Conservation (phyloP, 2,329 filamentous ascomycete species). For the Escovopsis weberi region DNA sequence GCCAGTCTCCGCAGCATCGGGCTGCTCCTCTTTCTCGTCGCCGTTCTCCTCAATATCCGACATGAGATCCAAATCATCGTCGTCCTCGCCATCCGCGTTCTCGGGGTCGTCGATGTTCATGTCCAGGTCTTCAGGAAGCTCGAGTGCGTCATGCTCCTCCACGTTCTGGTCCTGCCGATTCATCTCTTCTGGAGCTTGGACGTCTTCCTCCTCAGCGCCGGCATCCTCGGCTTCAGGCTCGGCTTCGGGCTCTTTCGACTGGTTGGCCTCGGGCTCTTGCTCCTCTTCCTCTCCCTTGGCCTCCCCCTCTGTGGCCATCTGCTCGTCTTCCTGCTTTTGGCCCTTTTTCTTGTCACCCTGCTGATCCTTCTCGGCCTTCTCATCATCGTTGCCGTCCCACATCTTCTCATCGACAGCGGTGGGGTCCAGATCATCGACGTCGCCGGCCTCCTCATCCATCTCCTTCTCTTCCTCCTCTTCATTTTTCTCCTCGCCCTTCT, state of each 20-base stretch:
- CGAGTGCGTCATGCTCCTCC: constrained; percentile 67
- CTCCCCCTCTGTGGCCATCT: constrained; percentile 44
- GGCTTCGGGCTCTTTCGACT: constrained; percentile 29
- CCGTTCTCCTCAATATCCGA: constrained; percentile 35
- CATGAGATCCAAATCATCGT: constrained; percentile 44
- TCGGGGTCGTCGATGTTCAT: constrained; percentile 61
- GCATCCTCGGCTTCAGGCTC: constrained; percentile 23
- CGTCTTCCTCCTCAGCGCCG: constrained; percentile 38
- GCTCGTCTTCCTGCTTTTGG: constrained; percentile 49
- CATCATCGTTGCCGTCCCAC: constrained; percentile 79
- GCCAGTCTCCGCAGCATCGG: constrained; percentile 21
- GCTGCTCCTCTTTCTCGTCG: constrained; percentile 21
- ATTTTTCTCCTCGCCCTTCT: constrained; percentile 46
- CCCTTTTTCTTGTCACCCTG: constrained; percentile 59
- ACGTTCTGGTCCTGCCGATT: constrained; percentile 58
- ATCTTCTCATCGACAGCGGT: constrained; percentile 94
- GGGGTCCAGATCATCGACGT: constrained; percentile 81
- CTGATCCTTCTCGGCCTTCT: constrained; percentile 72
- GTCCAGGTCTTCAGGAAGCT: constrained; percentile 78
- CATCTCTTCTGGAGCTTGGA: constrained; percentile 38
- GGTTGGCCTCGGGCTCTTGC: constrained; percentile 20
- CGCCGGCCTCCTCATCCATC: constrained; percentile 79
- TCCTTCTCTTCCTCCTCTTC: constrained; percentile 55
- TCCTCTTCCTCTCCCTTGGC: constrained; percentile 31
- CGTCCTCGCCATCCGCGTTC: constrained; percentile 38